Evolutionary conservation across 495 filamentous ascomycete species (phyloP), one percentile per base, ranked within the genome.

Genomic region (Bombardia bombarda): DNA sequence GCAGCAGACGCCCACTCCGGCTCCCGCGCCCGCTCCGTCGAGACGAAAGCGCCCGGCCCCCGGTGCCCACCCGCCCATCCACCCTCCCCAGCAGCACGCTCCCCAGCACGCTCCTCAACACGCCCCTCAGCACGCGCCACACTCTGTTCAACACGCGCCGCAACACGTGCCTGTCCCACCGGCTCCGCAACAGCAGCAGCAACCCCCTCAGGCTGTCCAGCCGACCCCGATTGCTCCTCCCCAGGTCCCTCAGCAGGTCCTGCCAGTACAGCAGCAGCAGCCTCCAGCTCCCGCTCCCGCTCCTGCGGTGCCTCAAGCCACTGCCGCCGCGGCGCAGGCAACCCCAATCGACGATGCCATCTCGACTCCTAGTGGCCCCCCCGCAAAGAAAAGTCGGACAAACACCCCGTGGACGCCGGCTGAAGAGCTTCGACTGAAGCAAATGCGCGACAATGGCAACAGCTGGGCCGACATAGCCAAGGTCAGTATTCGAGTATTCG

Each of bases 401-500:
- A 98, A 98, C 57, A 98, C 92, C 5, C 92, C 92, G 8, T 98
- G 92, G 92, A 95, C 89, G 0, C 86, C 92, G 3, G 84, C 83
- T 21, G 92, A 98, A 63, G 92, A 98, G 66, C 84, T 90, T 62
- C 68, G 87, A 38, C 65, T 98, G 53, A 96, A 96, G 75, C 74
- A 71, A 39, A 88, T 98, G 90, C 78, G 92, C 46, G 92, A 97
- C 63, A 78, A 84, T 1, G 90, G 90, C 9, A 86, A 83, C 48
- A 94, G 84, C 56, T 98, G 92, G 92, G 89, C 84, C 32, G 92
- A 97, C 55, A 98, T 98, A 48, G 92, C 92, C 57, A 96, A 96
- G 83, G 88, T 90, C 24, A 28, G 51, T 45, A 32, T 41, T 22
- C 8, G 17, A n/a, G 36, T 2, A 21, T 38, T 25, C 20, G n/a